Evolutionary conservation across 1,139 yeast genomes (phyloP).

Genomic region (Saccharomyces hybrid): DNA sequence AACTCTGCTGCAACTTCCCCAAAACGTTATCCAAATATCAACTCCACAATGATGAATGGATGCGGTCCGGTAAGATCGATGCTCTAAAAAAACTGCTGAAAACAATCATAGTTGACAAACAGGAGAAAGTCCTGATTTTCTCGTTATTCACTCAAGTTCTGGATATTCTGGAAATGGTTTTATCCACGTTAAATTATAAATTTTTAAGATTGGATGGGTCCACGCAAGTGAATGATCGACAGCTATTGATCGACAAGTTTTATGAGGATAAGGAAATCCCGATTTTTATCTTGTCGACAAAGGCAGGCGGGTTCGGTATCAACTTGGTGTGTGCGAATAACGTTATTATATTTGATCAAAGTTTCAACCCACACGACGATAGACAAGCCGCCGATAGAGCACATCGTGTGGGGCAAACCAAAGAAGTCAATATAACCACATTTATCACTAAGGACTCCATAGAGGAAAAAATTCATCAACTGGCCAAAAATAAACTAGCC

Average conservation of each 20-base stretch:
- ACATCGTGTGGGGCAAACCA: constrained; percentile 93
- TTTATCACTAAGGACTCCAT: constrained; percentile 69
- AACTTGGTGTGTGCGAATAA: constrained; percentile 92
- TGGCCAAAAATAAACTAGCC: constrained; percentile 87
- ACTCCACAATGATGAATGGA: constrained; percentile 51
- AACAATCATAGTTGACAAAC: constrained; percentile 43
- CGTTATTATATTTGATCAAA: constrained; percentile 85
- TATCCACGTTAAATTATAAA: constrained; percentile 57
- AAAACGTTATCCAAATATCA: constrained; percentile 49
- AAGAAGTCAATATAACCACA: constrained; percentile 75
- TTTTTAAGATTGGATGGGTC: constrained; percentile 88
- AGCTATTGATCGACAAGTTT: constrained; percentile 81
- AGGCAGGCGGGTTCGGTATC: constrained; percentile 98
- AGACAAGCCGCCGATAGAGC: constrained; percentile 98
- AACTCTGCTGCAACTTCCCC: constrained; percentile 67
- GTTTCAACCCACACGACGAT: constrained; percentile 97
- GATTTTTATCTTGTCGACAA: constrained; percentile 80
- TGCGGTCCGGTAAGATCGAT: constrained; percentile 70
- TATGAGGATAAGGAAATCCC: constrained; percentile 79
- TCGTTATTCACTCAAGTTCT: constrained; percentile 89
- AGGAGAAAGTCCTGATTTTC: constrained; percentile 74
- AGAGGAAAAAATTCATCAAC: constrained; percentile 78
- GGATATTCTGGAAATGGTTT: constrained; percentile 74
- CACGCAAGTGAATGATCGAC: constrained; percentile 88
- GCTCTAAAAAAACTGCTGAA: constrained; percentile 54